Conservation (phyloP, 1,284 basidiomycete genomes). For the Pseudozyma tsukubaensis region DNA sequence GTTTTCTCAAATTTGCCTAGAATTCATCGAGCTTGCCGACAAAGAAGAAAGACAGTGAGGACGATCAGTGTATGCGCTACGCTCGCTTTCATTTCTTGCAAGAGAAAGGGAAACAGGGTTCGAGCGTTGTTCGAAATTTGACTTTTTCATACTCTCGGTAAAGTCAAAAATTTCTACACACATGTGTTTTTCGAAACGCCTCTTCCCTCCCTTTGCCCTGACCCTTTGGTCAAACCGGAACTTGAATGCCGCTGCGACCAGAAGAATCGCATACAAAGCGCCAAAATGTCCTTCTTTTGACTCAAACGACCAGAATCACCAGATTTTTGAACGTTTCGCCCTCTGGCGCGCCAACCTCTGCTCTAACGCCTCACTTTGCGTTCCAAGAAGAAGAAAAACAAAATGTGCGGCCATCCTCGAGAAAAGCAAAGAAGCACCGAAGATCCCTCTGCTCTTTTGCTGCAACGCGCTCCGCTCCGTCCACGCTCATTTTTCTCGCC, state of each 20-base stretch:
- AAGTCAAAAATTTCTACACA: not conserved
- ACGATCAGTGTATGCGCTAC: no score
- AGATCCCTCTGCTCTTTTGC: slow-evolving; percentile 5
- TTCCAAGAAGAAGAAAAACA: not conserved
- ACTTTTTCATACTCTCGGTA: no score
- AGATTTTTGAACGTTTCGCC: slow-evolving; percentile 24
- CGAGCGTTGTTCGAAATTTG: no score
- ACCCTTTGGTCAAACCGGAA: no score
- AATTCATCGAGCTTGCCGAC: no score
- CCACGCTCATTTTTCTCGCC: not conserved
- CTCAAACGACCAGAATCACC: slow-evolving; percentile 43
- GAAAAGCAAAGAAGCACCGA: slow-evolving; percentile 8
- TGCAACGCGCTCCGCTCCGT: not conserved
- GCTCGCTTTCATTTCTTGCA: no score
- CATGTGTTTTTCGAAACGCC: not conserved
- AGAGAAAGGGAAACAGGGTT: no score
- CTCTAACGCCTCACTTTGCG: slow-evolving; percentile 8
- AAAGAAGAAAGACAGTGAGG: no score
- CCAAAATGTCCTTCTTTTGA: no score
- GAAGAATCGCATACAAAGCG: not conserved
- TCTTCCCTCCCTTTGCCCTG: not conserved
- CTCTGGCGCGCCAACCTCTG: slow-evolving; percentile 19
- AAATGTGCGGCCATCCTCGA: no score
- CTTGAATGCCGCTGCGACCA: slow-evolving; percentile 10
- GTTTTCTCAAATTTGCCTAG: no score